A percentile compares a stretch with the other conserved stretches of the same genome.
Conservation (phyloP, 345 rosid genomes). For the Gossypium anomalum region DNA sequence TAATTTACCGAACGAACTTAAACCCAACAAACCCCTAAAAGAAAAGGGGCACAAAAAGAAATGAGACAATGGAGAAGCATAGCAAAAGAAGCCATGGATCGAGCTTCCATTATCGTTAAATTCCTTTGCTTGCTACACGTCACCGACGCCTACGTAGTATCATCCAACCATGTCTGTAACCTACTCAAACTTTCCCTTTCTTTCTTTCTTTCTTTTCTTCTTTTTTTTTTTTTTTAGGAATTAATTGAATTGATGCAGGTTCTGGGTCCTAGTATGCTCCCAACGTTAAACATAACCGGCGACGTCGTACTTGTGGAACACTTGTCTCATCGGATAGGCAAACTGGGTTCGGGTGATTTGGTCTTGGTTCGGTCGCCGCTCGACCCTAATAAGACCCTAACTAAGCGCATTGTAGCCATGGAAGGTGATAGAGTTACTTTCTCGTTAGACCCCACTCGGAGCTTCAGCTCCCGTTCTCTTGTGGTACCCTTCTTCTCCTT, state of each 20-base stretch:
- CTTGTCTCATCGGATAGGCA: constrained; percentile 55
- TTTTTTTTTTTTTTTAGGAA: not conserved
- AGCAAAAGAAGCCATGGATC: constrained; percentile 36
- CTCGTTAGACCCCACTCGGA: constrained; percentile 35
- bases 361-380: constrained; percentile 66
- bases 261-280: constrained; percentile 61
- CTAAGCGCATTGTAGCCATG: constrained; percentile 63
- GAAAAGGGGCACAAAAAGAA: not conserved
- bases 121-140: constrained; percentile 55
- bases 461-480: constrained; percentile 20
- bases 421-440: constrained; percentile 67
- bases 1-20: not conserved
- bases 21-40: not conserved
- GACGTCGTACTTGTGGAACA: constrained; percentile 37
- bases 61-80: constrained; percentile 35
- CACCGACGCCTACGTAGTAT: constrained; percentile 50
- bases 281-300: constrained; percentile 51
- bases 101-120: constrained; percentile 25
- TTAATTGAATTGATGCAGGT: constrained; percentile 12
- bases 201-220: not conserved
- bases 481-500: not conserved
- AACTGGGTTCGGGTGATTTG: constrained; percentile 60
- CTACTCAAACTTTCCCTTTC: not conserved
- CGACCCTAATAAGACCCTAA: constrained; percentile 53
- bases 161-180: constrained; percentile 50